phyloP scores from a whole-genome alignment of 805 yeast species.

The Saccharomycopsis sp. region DNA sequence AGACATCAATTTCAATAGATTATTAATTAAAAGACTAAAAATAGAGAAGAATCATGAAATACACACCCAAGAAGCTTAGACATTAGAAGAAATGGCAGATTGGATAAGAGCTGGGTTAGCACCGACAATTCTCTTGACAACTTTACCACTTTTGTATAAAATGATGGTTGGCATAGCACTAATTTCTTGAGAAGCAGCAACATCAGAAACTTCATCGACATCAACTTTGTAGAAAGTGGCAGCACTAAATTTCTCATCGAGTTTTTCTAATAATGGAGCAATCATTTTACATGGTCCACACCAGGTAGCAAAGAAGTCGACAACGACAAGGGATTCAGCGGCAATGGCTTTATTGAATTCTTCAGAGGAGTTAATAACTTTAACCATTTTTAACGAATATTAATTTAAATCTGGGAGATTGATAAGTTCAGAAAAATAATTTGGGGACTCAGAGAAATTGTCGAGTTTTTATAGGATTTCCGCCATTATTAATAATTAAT shows the following conservation, averaged over 20 bases:
- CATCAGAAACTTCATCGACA: conserved; percentile 71
- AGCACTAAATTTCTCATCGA: conserved; percentile 48
- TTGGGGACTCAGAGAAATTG: no score
- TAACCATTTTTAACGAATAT: conserved; percentile 42
- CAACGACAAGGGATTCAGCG: conserved; percentile 68
- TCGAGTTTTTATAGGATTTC: no score
- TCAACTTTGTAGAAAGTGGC: conserved; percentile 84
- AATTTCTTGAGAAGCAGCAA: conserved; percentile 56
- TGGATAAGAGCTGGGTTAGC: conserved; percentile 83
- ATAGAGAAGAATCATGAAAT: neutral
- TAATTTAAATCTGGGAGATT: no score
- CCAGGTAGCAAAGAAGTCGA: conserved; percentile 97
- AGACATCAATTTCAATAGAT: no score
- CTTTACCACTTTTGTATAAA: conserved; percentile 75
- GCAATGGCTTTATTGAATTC: conserved; percentile 62
- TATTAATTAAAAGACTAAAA: no score
- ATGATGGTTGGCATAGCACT: conserved; percentile 60
- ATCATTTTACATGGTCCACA: conserved; percentile 99
- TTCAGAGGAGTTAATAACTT: conserved; percentile 34
- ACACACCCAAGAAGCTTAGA: neutral
- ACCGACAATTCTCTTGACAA: conserved; percentile 73
- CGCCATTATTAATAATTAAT: no score
- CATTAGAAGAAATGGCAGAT: conserved; percentile 50
- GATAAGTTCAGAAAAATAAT: neutral
- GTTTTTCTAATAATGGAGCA: conserved; percentile 85